Base-by-base conservation (phyloP, 2,329 filamentous ascomycete species). In the Trichoderma cornu-damae region DNA sequence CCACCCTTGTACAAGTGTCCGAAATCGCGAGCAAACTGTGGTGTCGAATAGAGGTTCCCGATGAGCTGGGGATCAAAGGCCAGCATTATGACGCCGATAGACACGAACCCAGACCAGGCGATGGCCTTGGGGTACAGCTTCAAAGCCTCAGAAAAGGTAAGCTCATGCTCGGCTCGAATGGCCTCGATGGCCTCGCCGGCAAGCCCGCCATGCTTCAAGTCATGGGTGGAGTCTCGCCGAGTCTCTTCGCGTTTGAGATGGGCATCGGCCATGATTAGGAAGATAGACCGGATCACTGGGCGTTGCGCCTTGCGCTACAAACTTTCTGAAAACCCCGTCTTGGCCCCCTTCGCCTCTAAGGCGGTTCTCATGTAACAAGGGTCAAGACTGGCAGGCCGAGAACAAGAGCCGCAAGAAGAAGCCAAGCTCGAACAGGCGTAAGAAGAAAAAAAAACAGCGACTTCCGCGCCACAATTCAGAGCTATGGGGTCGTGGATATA, bases 11-110 rank as follows among this genome's bases (percentile, higher is more conserved):
- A 80, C 3, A 71, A 58, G 59, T 82, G 78, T 2, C 82, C 82
- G 64, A 83, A 84, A 61, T 83, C 77, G 18, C 68, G 66, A 60
- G 79, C 76, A 64, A 85, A 85, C n/a, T 78, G 77, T 0, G 81
- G 80, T 49, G 78, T 80, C 2, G 80, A 78, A 63, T 82, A 86
- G 53, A 87, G 75, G 60, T 84, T 83, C 22, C 82, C 82, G 16
- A 86, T 75, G 8, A 87, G 76, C 66, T 87, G 83, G 0, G 82
- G 80, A 65, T 87, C 84, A 64, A 86, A 88, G 3, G 82, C 82
- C 40, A 79, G 68, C 80, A 84, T 84, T 61, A 85, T 79, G 35
- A 85, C 79, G 6, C 80, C 80, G 2, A 84, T 70, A 4, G 79
- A 82, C 61, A 86, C 81, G 64, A 82, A 83, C 40, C 77, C 72